Base-by-base conservation (phyloP, 2,329 filamentous ascomycete species). In the Talaromyces atroroseus region DNA sequence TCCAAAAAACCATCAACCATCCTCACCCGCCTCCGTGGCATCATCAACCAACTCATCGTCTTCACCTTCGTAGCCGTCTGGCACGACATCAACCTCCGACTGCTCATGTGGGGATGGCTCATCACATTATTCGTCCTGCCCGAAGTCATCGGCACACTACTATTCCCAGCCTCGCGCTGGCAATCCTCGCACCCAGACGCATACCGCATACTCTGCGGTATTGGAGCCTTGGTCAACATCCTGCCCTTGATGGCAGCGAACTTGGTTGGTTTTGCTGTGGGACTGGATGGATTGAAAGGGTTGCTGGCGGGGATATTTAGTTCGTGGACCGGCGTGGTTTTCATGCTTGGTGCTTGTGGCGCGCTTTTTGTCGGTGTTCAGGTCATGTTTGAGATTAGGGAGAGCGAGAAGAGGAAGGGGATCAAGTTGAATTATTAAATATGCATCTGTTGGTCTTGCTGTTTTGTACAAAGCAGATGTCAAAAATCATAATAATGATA, bases 61-160 rank as follows among this genome's bases (percentile, higher is more conserved):
- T 99, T 99, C 70, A 96, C 91, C 0, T 99, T 99, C 66, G 94
- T 99, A 23, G 95, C 94, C 0, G 78, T 99, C 26, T 99, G 94
- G 94, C 94, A 99, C 74, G 94, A 99, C 66, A 95, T 99, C 66
- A 87, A 95, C 74, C 82, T 97, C 29, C 84, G 88, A 10, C 79
- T 99, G 40, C 80, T 99, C 32, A 87, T 95, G 71, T 99, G 94
- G 94, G 92, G 94, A 26, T 99, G 94, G 94, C 80, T 99, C 40
- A 85, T 99, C 61, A 92, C 95, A 0, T 76, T 97, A 23, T 99
- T 99, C 74, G 90, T 99, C 71, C 71, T 96, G 6, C 94, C 94
- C 0, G 94, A 99, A 76, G 83, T 92, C 63, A 75, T 88, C 7
- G 90, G 85, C 0, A 78, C 79, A 0, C 76, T 84, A 40, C 58